Conservation (phyloP, 306 rosid genomes). For the Begonia loranthoides region DNA sequence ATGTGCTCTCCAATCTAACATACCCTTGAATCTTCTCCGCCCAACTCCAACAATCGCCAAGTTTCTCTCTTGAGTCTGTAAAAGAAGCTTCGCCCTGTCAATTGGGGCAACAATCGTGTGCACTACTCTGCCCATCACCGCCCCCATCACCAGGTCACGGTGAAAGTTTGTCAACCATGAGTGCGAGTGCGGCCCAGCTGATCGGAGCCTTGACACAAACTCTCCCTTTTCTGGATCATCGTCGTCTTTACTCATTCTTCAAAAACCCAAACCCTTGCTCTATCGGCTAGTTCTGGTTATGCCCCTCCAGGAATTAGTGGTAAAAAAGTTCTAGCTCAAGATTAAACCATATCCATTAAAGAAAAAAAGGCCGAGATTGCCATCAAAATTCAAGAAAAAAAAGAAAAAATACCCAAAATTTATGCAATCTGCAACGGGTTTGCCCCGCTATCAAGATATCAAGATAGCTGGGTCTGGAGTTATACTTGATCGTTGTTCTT, state of each 20-base stretch:
- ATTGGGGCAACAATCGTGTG: slow-evolving; percentile 96
- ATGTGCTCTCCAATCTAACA: slow-evolving; percentile 92
- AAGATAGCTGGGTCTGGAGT: too few species aligned
- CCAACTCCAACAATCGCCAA: slow-evolving; percentile 59
- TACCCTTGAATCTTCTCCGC: slow-evolving; percentile 64
- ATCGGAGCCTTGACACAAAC: slow-evolving; percentile 9
- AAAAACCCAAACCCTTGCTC: slow-evolving; percentile 6
- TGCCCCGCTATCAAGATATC: too few species aligned
- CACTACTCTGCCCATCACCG: slow-evolving; percentile 74
- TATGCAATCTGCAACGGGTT: too few species aligned
- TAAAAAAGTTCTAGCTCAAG: neutral
- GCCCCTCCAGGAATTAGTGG: neutral
- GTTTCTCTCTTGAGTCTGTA: slow-evolving; percentile 96
- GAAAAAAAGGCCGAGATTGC: too few species aligned
- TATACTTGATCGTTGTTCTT: too few species aligned
- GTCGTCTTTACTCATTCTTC: slow-evolving; percentile 34
- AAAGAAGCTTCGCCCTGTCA: slow-evolving; percentile 77
- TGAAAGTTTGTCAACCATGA: slow-evolving; percentile 38
- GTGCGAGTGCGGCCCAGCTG: slow-evolving; percentile 6
- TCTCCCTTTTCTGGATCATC: slow-evolving; percentile 16
- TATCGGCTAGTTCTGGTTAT: too few species aligned
- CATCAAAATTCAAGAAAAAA: too few species aligned
- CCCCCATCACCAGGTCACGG: slow-evolving; percentile 89
- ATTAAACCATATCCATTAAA: slow-evolving; percentile 2
- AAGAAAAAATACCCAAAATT: too few species aligned